Evolutionary conservation across 768 basidiomycete genomes (phyloP).

Genomic region (Russula griseocarnosa): DNA sequence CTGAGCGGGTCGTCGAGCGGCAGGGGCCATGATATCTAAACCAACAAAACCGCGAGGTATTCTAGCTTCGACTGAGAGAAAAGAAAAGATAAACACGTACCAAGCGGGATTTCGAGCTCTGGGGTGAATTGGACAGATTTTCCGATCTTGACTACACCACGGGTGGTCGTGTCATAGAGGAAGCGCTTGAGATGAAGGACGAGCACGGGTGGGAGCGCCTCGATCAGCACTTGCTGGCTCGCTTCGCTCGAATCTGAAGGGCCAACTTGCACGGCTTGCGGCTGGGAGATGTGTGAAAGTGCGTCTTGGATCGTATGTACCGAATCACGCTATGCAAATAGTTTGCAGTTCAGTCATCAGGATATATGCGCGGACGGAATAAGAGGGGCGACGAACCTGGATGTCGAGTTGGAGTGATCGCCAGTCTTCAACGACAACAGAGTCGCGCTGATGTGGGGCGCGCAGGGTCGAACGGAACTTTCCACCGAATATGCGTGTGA

Average conservation of each 20-base stretch:
- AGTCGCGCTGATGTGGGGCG: conserved; percentile 79
- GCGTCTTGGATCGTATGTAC: conserved; percentile 82
- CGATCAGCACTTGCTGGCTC: conserved; percentile 68
- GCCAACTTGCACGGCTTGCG: conserved; percentile 75
- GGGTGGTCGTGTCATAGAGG: conserved; percentile 70
- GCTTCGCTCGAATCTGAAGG: conserved; percentile 55
- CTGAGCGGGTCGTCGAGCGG: conserved; percentile 49
- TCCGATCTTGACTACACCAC: conserved; percentile 79
- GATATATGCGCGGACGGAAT: neutral
- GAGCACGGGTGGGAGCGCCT: conserved; percentile 76
- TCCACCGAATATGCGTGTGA: conserved; percentile 90
- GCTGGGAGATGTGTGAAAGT: conserved; percentile 67
- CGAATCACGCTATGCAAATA: conserved; percentile 52
- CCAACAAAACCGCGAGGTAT: neutral
- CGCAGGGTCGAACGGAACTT: conserved; percentile 82
- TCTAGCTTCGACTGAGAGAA: neutral
- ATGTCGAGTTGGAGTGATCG: conserved; percentile 86
- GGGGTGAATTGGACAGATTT: conserved; percentile 77
- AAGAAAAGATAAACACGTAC: conserved; percentile 37
- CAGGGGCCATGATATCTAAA: conserved; percentile 31
- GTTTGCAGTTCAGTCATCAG: neutral
- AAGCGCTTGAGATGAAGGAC: conserved; percentile 91
- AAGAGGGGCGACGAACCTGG: conserved; percentile 46
- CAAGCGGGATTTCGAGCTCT: conserved; percentile 70
- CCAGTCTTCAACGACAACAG: conserved; percentile 88